phyloP scores from a whole-genome alignment of 2,329 filamentous ascomycete species.

The Aspergillus chevalieri region DNA sequence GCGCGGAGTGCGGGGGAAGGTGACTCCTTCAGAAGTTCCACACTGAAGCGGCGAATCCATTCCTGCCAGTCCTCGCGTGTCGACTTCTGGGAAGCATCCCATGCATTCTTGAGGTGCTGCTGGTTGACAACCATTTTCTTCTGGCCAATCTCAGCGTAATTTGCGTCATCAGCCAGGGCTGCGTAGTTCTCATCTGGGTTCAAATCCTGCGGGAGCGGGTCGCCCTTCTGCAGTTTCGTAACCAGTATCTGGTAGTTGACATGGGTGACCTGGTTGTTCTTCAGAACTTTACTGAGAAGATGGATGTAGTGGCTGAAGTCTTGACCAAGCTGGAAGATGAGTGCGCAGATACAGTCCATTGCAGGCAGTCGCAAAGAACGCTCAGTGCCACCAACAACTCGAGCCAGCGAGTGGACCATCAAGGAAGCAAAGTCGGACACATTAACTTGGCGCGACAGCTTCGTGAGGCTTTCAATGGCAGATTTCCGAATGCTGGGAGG shows the following conservation, averaged over 20 bases:
- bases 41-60: constrained; percentile 95
- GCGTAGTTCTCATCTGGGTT: constrained; percentile 78
- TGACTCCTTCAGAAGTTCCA: constrained; percentile 88
- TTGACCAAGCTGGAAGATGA: constrained; percentile 92
- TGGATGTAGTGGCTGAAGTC: constrained; percentile 93
- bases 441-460: constrained; percentile 92
- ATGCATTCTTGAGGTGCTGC: constrained; percentile 91
- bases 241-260: constrained; percentile 89
- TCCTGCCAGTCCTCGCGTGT: constrained; percentile 99
- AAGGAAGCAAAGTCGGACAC: constrained; percentile 94
- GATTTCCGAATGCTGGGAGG: constrained; percentile 73
- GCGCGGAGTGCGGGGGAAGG: constrained; percentile 92
- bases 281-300: constrained; percentile 82
- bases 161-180: constrained; percentile 70
- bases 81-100: constrained; percentile 94
- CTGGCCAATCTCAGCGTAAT: constrained; percentile 74
- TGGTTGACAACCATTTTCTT: constrained; percentile 98
- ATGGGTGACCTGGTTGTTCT: constrained; percentile 74
- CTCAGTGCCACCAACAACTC: constrained; percentile 71
- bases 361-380: constrained; percentile 70
- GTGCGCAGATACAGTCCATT: constrained; percentile 85
- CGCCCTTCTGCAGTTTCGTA: constrained; percentile 87
- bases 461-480: constrained; percentile 90
- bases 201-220: constrained; percentile 89
- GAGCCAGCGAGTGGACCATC: constrained; percentile 87